phyloP scores from a whole-genome alignment of 164 flowering plant species.

The Piper betle region DNA sequence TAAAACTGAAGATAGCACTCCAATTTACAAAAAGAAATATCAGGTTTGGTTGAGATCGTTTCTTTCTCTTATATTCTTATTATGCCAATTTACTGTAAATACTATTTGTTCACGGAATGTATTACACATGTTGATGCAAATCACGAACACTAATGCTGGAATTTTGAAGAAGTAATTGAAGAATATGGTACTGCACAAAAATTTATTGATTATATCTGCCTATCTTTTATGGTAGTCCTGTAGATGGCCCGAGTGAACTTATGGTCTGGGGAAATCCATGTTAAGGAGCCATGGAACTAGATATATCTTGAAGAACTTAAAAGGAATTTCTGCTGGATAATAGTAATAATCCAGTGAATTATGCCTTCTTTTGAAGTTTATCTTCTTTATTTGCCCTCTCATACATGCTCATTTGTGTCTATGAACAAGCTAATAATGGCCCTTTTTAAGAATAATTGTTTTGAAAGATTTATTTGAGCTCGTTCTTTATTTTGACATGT shows the following conservation, averaged over 20 bases:
- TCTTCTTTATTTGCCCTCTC: not conserved
- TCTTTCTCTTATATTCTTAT: no score
- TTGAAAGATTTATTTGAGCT: no score
- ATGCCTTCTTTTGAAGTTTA: not conserved
- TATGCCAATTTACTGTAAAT: not conserved
- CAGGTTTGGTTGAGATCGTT: constrained; percentile 44
- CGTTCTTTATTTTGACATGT: no score
- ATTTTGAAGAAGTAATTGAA: not conserved
- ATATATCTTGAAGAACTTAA: no score
- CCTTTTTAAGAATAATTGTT: no score
- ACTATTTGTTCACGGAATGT: not conserved
- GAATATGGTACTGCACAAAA: not conserved
- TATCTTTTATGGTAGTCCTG: no score
- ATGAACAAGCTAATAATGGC: no score
- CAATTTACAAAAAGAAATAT: constrained; percentile 89
- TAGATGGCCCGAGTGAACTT: not conserved
- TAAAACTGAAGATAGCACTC: constrained; percentile 39
- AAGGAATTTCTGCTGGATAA: not conserved
- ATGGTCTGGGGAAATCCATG: not conserved
- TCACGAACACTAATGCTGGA: not conserved
- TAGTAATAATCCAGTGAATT: not conserved
- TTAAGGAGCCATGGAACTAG: no score
- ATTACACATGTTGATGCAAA: not conserved
- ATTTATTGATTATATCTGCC: no score
- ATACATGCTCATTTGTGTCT: no score